These are phyloP conservation scores for Hysterium pulicare DNA, from an alignment of 2,329 filamentous ascomycete genomes.

Conservation along the genomic window DNA sequence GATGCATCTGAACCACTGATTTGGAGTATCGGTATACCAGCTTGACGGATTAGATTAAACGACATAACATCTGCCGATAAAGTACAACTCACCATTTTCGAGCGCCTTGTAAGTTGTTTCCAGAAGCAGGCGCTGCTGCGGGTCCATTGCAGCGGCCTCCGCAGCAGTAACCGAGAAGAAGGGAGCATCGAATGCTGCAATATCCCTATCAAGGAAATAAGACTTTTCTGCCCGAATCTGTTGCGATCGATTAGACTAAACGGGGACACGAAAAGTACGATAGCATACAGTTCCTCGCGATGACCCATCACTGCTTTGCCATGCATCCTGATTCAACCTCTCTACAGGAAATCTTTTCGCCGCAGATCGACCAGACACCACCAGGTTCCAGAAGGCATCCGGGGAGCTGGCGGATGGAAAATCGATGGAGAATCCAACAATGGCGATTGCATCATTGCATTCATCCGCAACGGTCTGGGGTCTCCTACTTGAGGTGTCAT, in stretches of 20 bases:
- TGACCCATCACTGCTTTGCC: background rate
- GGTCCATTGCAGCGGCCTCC: conserved; percentile 9
- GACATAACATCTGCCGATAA: background rate
- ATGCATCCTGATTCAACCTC: conserved; percentile 4
- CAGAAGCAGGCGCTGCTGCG: conserved; percentile 10
- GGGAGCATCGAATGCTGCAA: conserved; percentile 1
- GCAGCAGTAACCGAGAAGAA: conserved; percentile 2
- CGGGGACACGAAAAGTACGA: background rate
- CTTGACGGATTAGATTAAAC: background rate
- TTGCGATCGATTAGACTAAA: background rate
- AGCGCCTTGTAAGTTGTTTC: conserved; percentile 13
- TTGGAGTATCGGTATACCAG: background rate
- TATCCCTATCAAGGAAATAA: conserved; percentile 2
- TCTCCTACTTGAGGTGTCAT: too few species aligned
- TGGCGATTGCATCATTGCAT: conserved; percentile 7
- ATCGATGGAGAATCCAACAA: background rate
- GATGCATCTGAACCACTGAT: background rate
- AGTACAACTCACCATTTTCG: conserved; percentile 8
- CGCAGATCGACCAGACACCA: background rate
- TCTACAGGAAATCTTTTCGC: background rate
- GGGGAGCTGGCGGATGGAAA: background rate
- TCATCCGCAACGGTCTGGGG: conserved; percentile 2
- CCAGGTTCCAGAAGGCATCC: background rate
- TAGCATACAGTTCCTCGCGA: background rate
- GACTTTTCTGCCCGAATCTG: background rate